A percentile compares a stretch with the other conserved stretches of the same genome.
Evolutionary conservation across 2,329 filamentous ascomycete species (phyloP).

Genomic region (Phaeosphaeria sp.): DNA sequence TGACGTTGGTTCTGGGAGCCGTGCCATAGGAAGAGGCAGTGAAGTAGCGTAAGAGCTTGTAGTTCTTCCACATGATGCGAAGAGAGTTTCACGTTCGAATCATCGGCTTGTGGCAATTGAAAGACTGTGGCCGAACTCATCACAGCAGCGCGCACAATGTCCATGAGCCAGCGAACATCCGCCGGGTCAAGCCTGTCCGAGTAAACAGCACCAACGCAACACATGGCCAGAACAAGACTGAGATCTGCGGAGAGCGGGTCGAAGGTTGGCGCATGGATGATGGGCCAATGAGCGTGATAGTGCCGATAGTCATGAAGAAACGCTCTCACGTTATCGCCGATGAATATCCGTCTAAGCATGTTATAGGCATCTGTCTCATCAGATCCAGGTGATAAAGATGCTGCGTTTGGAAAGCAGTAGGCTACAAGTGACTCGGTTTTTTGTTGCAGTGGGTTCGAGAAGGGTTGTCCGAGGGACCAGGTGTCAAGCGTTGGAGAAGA

Average conservation of each 20-base stretch:
- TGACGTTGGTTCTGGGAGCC: constrained; percentile 71
- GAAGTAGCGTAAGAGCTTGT: constrained; percentile 69
- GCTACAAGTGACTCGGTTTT: constrained; percentile 54
- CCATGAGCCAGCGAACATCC: constrained; percentile 72
- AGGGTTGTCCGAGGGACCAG: constrained; percentile 49
- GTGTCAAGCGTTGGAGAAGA: constrained; percentile 46
- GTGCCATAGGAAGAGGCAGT: constrained; percentile 72
- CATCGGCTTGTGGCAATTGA: constrained; percentile 44
- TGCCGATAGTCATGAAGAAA: constrained; percentile 75
- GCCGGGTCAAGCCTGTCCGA: constrained; percentile 66
- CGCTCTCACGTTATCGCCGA: constrained; percentile 71
- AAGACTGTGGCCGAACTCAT: constrained; percentile 62
- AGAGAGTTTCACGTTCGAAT: constrained; percentile 48
- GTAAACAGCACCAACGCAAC: constrained; percentile 77
- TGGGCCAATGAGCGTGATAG: constrained; percentile 75
- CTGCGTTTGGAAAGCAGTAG: constrained; percentile 59
- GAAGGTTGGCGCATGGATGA: constrained; percentile 75
- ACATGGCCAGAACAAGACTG: constrained; percentile 72
- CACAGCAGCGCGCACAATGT: constrained; percentile 65
- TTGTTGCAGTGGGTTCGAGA: constrained; percentile 53
- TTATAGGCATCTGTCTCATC: constrained; percentile 58
- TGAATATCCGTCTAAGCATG: constrained; percentile 63
- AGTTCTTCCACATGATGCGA: constrained; percentile 66
- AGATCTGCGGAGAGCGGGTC: constrained; percentile 70
- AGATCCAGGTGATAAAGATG: constrained; percentile 26